A percentile compares a stretch with the other conserved stretches of the same genome.
Conservation (phyloP, 768 basidiomycete genomes). For the Strobilomyces echinocephalus region DNA sequence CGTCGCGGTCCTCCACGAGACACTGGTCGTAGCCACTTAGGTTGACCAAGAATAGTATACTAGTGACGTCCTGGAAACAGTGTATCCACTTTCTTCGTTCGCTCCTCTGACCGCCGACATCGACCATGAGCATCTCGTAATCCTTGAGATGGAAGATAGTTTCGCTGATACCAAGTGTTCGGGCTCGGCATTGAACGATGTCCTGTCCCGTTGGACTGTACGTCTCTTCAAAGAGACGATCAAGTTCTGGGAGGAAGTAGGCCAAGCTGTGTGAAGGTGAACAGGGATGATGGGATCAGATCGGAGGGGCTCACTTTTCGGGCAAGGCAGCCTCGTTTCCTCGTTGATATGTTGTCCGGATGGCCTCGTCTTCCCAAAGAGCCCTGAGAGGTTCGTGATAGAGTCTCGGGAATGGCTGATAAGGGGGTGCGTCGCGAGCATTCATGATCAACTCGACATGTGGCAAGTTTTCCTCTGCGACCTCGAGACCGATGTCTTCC, state of each 20-base stretch:
- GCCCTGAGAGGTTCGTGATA: conserved; percentile 63
- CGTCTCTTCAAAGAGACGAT: conserved; percentile 68
- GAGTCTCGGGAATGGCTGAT: conserved; percentile 68
- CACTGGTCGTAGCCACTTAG: conserved; percentile 93
- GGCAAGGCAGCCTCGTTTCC: conserved; percentile 91
- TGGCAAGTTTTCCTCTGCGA: conserved; percentile 54
- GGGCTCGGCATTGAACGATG: conserved; percentile 79
- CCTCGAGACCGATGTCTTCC: conserved; percentile 80
- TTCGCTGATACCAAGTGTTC: conserved; percentile 89
- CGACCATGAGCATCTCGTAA: conserved; percentile 88
- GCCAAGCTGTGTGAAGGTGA: conserved; percentile 40
- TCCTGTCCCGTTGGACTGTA: conserved; percentile 82
- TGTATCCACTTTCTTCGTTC: conserved; percentile 93
- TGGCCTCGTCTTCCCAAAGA: conserved; percentile 74
- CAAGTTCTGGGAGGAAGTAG: conserved; percentile 77
- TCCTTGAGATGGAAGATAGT: conserved; percentile 76
- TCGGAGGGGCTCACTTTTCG: conserved; percentile 60
- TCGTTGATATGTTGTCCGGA: conserved; percentile 73
- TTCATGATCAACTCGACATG: conserved; percentile 61
- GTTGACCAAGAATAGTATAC: conserved; percentile 87
- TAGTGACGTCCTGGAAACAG: conserved; percentile 92
- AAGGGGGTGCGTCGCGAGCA: conserved; percentile 69
- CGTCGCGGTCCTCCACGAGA: conserved; percentile 87
- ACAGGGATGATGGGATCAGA: not conserved
- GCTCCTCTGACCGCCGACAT: conserved; percentile 91